Percentiles rank a stretch among this genome's conserved stretches.
phyloP scores from a whole-genome alignment of 768 basidiomycete species.

The Inosperma sp. region DNA sequence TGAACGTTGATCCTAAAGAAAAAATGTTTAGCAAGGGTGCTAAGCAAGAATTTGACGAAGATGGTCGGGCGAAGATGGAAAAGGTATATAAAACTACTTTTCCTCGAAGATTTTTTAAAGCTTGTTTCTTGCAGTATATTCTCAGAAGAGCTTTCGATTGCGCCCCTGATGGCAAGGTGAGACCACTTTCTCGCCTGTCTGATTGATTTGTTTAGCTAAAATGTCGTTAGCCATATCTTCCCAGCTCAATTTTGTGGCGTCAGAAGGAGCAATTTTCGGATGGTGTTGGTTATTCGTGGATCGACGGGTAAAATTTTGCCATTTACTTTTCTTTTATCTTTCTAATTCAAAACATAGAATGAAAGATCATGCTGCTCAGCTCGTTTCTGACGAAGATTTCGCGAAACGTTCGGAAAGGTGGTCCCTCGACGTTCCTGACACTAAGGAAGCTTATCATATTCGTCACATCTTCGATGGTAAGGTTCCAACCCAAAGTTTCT shows the following conservation, averaged over 20 bases:
- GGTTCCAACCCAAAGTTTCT: conserved; percentile 10
- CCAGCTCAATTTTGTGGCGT: conserved; percentile 91
- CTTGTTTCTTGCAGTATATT: conserved; percentile 60
- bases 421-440: conserved; percentile 79
- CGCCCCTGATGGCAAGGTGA: conserved; percentile 61
- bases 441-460: conserved; percentile 94
- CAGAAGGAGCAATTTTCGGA: conserved; percentile 99
- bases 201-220: conserved; percentile 25
- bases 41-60: conserved; percentile 67
- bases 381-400: conserved; percentile 80
- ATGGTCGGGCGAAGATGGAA: conserved; percentile 92
- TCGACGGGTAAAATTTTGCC: conserved; percentile 66
- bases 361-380: conserved; percentile 75
- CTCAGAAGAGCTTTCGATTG: conserved; percentile 94
- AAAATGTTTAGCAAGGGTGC: conserved; percentile 89
- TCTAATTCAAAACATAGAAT: conserved; percentile 47
- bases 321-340: background rate
- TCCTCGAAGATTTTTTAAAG: conserved; percentile 8
- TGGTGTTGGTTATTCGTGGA: conserved; percentile 98
- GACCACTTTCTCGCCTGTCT: conserved; percentile 29
- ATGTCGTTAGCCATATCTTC: conserved; percentile 71
- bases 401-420: conserved; percentile 69
- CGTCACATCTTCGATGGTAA: conserved; percentile 86
- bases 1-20: conserved; percentile 82
- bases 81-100: conserved; percentile 54